Conservation (phyloP, 1,284 basidiomycete species). For the Phellinidium pouzarii region DNA sequence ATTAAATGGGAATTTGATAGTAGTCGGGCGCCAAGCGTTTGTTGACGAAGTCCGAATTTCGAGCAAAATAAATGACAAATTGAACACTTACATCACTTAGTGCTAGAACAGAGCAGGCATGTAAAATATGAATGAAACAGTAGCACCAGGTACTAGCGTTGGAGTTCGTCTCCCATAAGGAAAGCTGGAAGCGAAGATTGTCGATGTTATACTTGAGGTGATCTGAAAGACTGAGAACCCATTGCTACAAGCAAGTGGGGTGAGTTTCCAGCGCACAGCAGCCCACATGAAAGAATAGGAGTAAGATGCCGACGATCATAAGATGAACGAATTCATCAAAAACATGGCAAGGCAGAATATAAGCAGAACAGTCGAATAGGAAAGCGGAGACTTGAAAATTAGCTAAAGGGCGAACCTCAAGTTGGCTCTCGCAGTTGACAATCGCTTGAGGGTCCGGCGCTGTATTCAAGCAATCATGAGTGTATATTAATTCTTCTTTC, state of each 20-base stretch:
- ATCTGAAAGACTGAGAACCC: slow-evolving; percentile 57
- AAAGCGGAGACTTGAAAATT: neutral
- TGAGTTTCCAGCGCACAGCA: neutral
- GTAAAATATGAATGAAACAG: slow-evolving; percentile 62
- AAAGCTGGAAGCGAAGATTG: slow-evolving; percentile 57
- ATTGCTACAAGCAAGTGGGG: slow-evolving; percentile 37
- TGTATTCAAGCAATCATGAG: neutral
- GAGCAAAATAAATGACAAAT: neutral
- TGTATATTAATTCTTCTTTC: neutral
- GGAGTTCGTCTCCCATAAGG: slow-evolving; percentile 70
- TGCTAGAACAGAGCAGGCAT: slow-evolving; percentile 60
- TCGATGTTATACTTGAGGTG: slow-evolving; percentile 62
- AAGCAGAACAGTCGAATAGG: neutral
- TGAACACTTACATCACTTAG: slow-evolving; percentile 47
- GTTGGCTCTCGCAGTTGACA: slow-evolving; percentile 4
- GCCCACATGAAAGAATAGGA: slow-evolving; percentile 1
- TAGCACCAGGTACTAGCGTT: slow-evolving; percentile 74
- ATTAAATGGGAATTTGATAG: no score
- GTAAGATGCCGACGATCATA: neutral
- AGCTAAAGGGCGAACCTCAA: slow-evolving; percentile 13
- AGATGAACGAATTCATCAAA: neutral
- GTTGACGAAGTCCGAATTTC: neutral
- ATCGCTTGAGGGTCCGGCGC: slow-evolving; percentile 10
- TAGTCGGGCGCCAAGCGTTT: no score
- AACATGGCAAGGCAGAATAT: neutral